Conservation (phyloP, 805 yeast species). For the Phaffomyces antillensis region DNA sequence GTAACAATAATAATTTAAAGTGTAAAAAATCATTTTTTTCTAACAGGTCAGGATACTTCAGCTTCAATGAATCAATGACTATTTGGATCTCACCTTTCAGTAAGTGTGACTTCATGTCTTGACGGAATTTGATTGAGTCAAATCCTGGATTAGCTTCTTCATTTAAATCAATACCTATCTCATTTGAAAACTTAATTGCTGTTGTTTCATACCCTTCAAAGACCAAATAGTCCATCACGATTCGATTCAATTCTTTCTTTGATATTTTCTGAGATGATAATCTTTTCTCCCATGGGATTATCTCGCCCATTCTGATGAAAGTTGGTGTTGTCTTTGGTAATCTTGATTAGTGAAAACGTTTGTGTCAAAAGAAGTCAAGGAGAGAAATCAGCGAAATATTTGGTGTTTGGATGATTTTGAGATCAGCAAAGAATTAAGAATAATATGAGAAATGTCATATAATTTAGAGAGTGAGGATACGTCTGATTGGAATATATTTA, state of each 20-base stretch:
- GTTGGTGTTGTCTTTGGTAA: too few species aligned
- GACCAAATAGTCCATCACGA: conserved; percentile 67
- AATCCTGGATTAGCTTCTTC: conserved; percentile 15
- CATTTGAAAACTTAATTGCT: conserved; percentile 34
- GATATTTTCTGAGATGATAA: neutral
- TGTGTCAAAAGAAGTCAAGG: too few species aligned
- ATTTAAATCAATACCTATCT: conserved; percentile 25
- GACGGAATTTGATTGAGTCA: conserved; percentile 42
- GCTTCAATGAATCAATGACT: conserved; percentile 51
- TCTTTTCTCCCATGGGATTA: neutral
- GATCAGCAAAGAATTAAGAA: too few species aligned
- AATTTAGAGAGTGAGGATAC: too few species aligned
- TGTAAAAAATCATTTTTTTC: conserved; percentile 60
- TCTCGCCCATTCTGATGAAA: neutral
- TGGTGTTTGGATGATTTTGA: too few species aligned
- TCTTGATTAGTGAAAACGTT: too few species aligned
- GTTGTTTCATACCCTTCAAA: conserved; percentile 73
- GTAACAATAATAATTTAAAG: conserved; percentile 64
- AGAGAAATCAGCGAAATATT: too few species aligned
- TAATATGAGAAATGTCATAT: too few species aligned
- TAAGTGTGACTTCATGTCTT: conserved; percentile 44
- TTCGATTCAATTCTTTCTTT: conserved; percentile 1
- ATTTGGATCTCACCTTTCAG: conserved; percentile 52
- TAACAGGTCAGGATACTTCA: conserved; percentile 54
- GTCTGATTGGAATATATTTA: too few species aligned